A percentile compares a stretch with the other conserved stretches of the same genome.
These are phyloP conservation scores for Brassica cretica DNA, from an alignment of 345 rosid genomes.

Conservation along the genomic window DNA sequence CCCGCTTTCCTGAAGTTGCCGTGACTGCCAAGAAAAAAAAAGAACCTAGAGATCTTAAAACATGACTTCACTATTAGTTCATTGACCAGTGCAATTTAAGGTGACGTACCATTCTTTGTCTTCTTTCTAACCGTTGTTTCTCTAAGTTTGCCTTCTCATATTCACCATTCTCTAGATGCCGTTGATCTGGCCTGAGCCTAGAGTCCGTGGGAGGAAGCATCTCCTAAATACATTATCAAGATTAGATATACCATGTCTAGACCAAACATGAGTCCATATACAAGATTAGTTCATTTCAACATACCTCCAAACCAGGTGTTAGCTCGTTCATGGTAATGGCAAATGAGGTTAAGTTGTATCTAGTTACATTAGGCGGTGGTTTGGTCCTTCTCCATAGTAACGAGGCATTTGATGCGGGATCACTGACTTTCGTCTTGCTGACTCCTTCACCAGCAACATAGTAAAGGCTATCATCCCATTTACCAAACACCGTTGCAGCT, in stretches of 20 bases:
- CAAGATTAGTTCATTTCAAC: not conserved
- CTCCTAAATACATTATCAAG: conserved; percentile 59
- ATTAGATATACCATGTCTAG: not conserved
- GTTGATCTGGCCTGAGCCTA: conserved; percentile 83
- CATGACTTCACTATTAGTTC: not conserved
- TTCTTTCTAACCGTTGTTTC: conserved; percentile 89
- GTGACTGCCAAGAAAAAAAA: conserved; percentile 51
- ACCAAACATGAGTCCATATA: not conserved
- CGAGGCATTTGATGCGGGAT: conserved; percentile 52
- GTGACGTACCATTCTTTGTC: conserved; percentile 86
- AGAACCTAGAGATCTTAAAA: not conserved
- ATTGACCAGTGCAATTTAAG: not conserved
- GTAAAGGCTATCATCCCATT: conserved; percentile 92
- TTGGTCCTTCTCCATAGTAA: conserved; percentile 84
- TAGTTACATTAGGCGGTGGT: conserved; percentile 55
- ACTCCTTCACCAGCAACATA: conserved; percentile 56
- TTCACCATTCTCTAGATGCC: conserved; percentile 57
- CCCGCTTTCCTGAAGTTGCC: conserved; percentile 86
- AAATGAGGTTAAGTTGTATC: conserved; percentile 63
- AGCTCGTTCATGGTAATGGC: conserved; percentile 91
- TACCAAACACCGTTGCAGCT: conserved; percentile 76
- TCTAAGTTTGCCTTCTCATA: conserved; percentile 92
- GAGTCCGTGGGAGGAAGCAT: conserved; percentile 97
- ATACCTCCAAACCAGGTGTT: conserved; percentile 91
- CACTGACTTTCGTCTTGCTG: conserved; percentile 61